phyloP scores from a whole-genome alignment of 805 yeast species.

The Lachancea waltii region DNA sequence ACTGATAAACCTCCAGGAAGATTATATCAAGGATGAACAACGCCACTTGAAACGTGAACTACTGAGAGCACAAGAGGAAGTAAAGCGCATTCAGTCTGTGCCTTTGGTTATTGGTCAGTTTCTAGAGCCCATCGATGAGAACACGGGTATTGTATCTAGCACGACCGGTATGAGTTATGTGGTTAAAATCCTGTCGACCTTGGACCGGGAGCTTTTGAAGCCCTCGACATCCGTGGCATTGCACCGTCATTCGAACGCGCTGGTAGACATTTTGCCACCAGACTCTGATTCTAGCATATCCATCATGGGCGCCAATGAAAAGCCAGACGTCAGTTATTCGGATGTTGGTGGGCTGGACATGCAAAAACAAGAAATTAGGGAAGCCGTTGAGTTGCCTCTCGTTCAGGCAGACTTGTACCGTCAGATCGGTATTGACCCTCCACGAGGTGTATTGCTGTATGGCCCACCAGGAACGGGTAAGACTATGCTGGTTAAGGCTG shows the following conservation, averaged over 20 bases:
- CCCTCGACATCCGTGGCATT: constrained; percentile 94
- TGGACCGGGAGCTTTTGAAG: constrained; percentile 89
- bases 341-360: constrained; percentile 98
- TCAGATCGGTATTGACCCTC: constrained; percentile 98
- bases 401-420: constrained; percentile 93
- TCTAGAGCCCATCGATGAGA: constrained; percentile 93
- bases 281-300: constrained; percentile 97
- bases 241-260: constrained; percentile 96
- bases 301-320: constrained; percentile 89
- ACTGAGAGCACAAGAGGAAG: constrained; percentile 96
- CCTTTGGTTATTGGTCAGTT: constrained; percentile 98
- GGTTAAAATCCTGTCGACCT: constrained; percentile 87
- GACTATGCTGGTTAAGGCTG: constrained; percentile 98
- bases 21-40: constrained; percentile 95
- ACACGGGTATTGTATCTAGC: constrained; percentile 92
- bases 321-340: constrained; percentile 87
- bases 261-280: constrained; percentile 96
- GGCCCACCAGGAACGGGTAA: constrained; percentile 99
- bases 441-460: constrained; percentile 92
- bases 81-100: constrained; percentile 92
- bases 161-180: constrained; percentile 98
- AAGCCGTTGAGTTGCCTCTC: constrained; percentile 94
- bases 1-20: constrained; percentile 80
- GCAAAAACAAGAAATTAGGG: constrained; percentile 98
- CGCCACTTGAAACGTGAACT: constrained; percentile 92